These are phyloP conservation scores for Termitomyces sp. DNA, from an alignment of 768 basidiomycete genomes.

Conservation along the genomic window DNA sequence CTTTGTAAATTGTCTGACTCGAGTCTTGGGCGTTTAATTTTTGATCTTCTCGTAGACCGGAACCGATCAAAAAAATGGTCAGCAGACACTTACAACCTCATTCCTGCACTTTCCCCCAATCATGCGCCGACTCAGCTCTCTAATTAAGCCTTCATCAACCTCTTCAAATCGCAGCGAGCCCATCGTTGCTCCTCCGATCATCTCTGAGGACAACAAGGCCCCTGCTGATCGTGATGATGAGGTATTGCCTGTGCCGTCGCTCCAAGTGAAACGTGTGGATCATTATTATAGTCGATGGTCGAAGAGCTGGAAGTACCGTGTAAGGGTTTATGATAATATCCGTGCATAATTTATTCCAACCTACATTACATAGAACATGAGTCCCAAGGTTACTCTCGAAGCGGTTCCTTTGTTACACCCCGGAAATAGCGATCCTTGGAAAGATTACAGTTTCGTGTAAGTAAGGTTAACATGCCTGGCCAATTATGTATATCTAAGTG, in stretches of 20 bases:
- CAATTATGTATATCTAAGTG: no score
- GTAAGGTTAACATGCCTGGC: constrained; percentile 8
- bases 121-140: constrained; percentile 22
- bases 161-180: background rate
- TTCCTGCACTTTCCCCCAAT: constrained; percentile 1
- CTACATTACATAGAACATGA: constrained; percentile 42
- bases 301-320: constrained; percentile 57
- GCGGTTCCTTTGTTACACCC: constrained; percentile 36
- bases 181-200: background rate
- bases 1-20: background rate
- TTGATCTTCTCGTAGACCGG: background rate
- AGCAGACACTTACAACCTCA: background rate
- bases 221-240: constrained; percentile 35
- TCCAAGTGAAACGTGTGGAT: constrained; percentile 62
- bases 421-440: constrained; percentile 52
- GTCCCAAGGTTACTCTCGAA: constrained; percentile 52
- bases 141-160: constrained; percentile 11
- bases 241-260: constrained; percentile 38
- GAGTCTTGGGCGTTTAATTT: background rate
- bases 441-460: constrained; percentile 55
- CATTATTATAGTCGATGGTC: constrained; percentile 58
- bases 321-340: constrained; percentile 19
- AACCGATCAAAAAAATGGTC: background rate
- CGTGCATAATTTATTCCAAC: background rate
- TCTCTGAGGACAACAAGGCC: constrained; percentile 25